Evolutionary conservation across 495 filamentous ascomycete species (phyloP).

Genomic region (Aspergillus bertholletiae): DNA sequence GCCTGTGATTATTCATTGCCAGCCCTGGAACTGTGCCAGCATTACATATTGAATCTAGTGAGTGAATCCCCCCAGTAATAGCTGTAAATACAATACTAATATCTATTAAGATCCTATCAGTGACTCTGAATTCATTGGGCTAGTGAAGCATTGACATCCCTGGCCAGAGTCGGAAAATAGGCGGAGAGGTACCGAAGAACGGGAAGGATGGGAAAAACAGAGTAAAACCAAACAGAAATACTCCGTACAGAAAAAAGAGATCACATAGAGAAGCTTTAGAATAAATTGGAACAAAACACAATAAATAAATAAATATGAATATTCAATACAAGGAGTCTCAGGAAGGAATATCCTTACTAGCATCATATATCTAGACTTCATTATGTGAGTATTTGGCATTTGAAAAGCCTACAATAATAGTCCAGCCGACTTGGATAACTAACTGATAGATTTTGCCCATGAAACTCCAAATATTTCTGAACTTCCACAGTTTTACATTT

Average conservation of each 20-base stretch:
- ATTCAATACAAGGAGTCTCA: neutral
- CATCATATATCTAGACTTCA: constrained; percentile 19
- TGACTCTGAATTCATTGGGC: neutral
- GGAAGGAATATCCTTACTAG: constrained; percentile 4
- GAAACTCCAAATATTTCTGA: neutral
- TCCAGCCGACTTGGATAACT: neutral
- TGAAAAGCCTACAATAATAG: neutral
- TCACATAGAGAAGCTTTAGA: too few species aligned
- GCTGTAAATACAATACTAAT: neutral
- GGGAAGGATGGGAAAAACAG: too few species aligned
- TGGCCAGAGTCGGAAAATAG: neutral
- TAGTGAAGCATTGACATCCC: neutral
- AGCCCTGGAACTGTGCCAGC: neutral
- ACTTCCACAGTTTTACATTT: neutral
- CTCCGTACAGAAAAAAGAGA: too few species aligned
- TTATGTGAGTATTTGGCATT: constrained; percentile 6
- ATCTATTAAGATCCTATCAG: neutral
- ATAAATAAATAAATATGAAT: neutral
- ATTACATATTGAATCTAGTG: neutral
- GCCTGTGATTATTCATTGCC: neutral
- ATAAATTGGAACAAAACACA: neutral
- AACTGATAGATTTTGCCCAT: neutral
- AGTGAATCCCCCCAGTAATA: neutral
- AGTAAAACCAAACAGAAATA: neutral
- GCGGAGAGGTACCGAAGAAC: too few species aligned